Percentiles rank a stretch among this genome's conserved stretches.
Conservation (phyloP, 2,329 filamentous ascomycete genomes). For the Lithohypha guttulata region DNA sequence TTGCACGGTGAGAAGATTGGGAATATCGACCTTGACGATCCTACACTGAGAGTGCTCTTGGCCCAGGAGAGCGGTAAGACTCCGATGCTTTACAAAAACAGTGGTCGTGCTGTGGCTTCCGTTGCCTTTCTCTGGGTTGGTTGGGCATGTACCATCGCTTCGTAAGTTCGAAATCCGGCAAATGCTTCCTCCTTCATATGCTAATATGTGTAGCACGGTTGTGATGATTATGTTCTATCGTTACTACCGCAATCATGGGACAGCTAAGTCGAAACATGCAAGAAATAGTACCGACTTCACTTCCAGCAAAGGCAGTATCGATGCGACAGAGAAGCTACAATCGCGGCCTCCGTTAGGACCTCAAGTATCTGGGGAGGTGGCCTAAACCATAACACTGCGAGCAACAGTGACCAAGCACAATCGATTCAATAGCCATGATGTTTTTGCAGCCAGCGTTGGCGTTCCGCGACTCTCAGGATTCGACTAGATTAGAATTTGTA, state of each 20-base stretch:
- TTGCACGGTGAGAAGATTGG: conserved; percentile 32
- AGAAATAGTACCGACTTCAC: no score
- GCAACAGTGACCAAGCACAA: background rate
- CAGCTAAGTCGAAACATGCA: conserved; percentile 4
- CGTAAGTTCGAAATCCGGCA: conserved; percentile 11
- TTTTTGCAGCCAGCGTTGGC: no score
- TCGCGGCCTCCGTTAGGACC: no score
- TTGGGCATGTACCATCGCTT: conserved; percentile 36
- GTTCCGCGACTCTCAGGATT: no score
- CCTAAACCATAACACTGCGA: background rate
- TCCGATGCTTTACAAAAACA: conserved; percentile 37
- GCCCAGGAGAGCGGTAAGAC: conserved; percentile 23
- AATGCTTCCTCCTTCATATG: background rate
- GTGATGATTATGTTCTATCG: conserved; percentile 10
- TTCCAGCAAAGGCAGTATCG: no score
- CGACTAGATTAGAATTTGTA: no score
- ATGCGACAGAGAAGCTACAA: no score
- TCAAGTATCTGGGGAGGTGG: background rate
- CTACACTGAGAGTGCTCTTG: conserved; percentile 22
- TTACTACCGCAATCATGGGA: conserved; percentile 2
- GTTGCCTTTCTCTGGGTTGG: conserved; percentile 46
- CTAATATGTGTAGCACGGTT: conserved; percentile 1
- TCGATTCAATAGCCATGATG: no score
- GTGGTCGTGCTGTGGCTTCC: conserved; percentile 40
- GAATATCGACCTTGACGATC: conserved; percentile 29